Percentiles rank a stretch among this genome's conserved stretches.
phyloP scores from a whole-genome alignment of 345 rosid species.

The Eucalyptus coolabah region DNA sequence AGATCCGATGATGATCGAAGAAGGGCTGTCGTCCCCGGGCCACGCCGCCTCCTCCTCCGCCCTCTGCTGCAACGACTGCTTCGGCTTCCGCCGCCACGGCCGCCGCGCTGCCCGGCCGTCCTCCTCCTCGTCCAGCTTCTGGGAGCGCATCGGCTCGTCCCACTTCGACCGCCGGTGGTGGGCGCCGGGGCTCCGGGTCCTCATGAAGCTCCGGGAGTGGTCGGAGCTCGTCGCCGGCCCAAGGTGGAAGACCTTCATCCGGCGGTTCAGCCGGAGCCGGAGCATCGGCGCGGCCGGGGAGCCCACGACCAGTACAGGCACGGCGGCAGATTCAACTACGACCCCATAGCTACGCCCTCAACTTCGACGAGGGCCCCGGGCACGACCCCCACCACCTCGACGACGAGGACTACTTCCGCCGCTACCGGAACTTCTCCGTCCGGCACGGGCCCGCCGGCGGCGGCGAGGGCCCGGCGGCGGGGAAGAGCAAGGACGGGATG shows the following conservation, averaged over 20 bases:
- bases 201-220: slow-evolving; percentile 70
- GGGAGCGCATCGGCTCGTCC: slow-evolving; percentile 38
- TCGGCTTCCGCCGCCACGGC: slow-evolving; percentile 42
- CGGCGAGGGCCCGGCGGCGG: slow-evolving; percentile 2
- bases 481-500: slow-evolving; percentile 1
- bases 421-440: slow-evolving; percentile 44
- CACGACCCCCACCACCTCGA: slow-evolving; percentile 14
- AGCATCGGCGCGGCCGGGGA: not conserved
- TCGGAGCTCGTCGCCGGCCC: slow-evolving; percentile 95
- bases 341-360: slow-evolving; percentile 76
- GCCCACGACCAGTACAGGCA: not conserved
- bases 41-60: not conserved
- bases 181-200: slow-evolving; percentile 33
- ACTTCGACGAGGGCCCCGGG: slow-evolving; percentile 55
- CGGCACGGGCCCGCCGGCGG: slow-evolving; percentile 32
- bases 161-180: slow-evolving; percentile 34
- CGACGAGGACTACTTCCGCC: slow-evolving; percentile 11
- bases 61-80: slow-evolving; percentile 33
- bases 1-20: not conserved
- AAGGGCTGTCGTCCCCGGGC: not conserved
- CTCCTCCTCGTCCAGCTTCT: slow-evolving; percentile 28
- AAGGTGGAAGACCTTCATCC: slow-evolving; percentile 86
- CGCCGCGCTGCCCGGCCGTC: slow-evolving; percentile 4
- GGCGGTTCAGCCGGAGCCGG: slow-evolving; percentile 58
- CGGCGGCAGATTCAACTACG: slow-evolving; percentile 78